phyloP scores from a whole-genome alignment of 2,329 filamentous ascomycete species.

The Purpureocillium lavendulum region DNA sequence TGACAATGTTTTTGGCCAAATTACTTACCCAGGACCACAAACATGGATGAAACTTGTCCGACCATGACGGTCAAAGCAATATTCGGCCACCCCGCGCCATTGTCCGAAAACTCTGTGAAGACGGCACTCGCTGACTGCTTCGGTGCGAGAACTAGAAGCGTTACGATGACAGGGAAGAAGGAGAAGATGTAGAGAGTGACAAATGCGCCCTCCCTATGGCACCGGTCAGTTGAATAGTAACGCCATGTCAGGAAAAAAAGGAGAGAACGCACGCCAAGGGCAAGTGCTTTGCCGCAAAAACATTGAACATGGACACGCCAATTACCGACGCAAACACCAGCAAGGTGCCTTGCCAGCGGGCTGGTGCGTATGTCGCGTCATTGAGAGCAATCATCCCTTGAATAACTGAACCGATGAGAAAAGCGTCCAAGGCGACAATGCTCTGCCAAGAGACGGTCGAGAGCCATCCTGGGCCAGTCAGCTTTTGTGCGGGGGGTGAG shows the following conservation, averaged over 20 bases:
- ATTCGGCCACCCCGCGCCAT: constrained; percentile 7
- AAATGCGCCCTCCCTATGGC: constrained; percentile 8
- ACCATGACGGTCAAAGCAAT: constrained; percentile 8
- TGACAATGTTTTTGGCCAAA: too few species aligned
- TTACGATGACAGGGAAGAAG: constrained; percentile 9
- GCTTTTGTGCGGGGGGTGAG: too few species aligned
- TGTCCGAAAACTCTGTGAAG: constrained; percentile 6
- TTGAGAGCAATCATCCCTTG: constrained; percentile 32
- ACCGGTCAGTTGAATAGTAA: too few species aligned
- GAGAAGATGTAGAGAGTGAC: constrained; percentile 8
- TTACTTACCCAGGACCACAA: constrained; percentile 7
- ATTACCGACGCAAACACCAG: constrained; percentile 6
- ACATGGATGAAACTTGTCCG: constrained; percentile 6
- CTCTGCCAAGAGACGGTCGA: constrained; percentile 32
- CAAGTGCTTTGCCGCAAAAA: constrained; percentile 6
- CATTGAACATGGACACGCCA: constrained; percentile 6
- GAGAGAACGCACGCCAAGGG: too few species aligned
- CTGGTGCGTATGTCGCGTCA: constrained; percentile 1
- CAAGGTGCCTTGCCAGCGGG: constrained; percentile 5
- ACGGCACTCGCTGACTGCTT: constrained; percentile 6
- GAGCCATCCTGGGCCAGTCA: constrained; percentile 39
- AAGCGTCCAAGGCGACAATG: constrained; percentile 29
- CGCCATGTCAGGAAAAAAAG: too few species aligned
- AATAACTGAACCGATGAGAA: constrained; percentile 34
- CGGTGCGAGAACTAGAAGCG: constrained; percentile 5